Evolutionary conservation across 2,329 filamentous ascomycete genomes (phyloP).

Genomic region (Pestalotiopsis fici): DNA sequence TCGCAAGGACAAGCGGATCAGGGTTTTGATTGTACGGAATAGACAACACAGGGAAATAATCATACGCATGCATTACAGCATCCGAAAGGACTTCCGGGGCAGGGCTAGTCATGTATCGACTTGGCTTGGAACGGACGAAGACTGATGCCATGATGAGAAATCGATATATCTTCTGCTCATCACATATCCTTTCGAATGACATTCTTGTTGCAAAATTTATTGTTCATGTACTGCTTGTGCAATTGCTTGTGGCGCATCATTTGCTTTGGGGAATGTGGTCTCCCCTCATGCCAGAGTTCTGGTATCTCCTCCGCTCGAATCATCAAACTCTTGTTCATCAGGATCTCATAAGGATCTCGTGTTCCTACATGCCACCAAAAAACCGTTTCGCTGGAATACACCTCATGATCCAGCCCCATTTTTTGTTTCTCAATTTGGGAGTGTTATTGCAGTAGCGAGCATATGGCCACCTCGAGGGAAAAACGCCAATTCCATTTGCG

Average conservation of each 20-base stretch:
- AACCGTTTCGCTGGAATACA: not conserved
- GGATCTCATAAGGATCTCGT: not conserved
- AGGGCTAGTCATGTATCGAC: not conserved
- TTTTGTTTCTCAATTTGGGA: not conserved
- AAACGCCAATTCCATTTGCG: slow-evolving; percentile 14
- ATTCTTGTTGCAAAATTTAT: not conserved
- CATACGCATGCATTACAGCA: not conserved
- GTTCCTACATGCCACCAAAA: not conserved
- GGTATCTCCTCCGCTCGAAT: not conserved
- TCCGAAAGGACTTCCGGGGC: not conserved
- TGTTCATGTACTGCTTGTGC: not conserved
- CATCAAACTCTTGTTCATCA: not conserved
- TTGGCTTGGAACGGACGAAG: not conserved
- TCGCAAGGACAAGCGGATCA: slow-evolving; percentile 19
- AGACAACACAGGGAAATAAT: not conserved
- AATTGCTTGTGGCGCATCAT: not conserved
- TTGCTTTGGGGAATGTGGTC: not conserved
- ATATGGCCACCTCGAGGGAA: not conserved
- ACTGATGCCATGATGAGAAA: not conserved
- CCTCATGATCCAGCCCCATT: not conserved
- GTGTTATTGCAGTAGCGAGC: not conserved
- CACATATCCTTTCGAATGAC: not conserved
- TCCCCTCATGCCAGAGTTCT: not conserved
- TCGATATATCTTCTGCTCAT: not conserved
- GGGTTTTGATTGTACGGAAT: not conserved